Base-by-base conservation (phyloP, 2,329 filamentous ascomycete genomes). In the Leptodontidium sp. region DNA sequence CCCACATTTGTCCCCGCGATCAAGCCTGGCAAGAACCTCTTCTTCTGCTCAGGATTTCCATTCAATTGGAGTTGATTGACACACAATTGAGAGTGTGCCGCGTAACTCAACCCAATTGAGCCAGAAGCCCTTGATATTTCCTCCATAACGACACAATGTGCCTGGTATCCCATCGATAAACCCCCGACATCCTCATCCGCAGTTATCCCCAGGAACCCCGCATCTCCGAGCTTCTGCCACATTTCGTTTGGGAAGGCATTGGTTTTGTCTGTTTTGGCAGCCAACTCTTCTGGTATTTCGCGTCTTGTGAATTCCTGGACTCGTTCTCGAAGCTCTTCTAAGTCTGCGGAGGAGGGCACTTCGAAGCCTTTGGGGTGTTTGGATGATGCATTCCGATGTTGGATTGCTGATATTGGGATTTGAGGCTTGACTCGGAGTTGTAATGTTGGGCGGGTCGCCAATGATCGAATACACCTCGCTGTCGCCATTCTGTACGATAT, bases 21-120 rank as follows among this genome's bases (percentile, higher is more conserved):
- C 53, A 99, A 82, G 0, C 87, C 91, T 0, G 95, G 94, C 1
- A 99, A 86, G 80, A 91, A 94, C 73, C 89, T 88, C 68, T 84
- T 81, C 82, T 98, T 98, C 81, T 98, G 96, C 70, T 89, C 90
- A 0, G 85, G 77, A 3, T 86, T 90, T 55, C 93, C 96, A 79
- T 99, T 97, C 75, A 99, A 86, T 82, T 94, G 93, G 61, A 99
- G 84, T 82, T 99, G 96, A 81, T 99, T 99, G 69, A 98, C 91
- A 82, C 96, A 98, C 63, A 99, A 86, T 81, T 99, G 96, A 38
- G 92, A 96, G 82, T 99, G 96, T 8, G 96, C 96, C 1, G 95
- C 95, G 80, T 98, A 99, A 74, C 93, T 97, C 58, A 99, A 87
- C 0, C 89, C 95, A 76, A 97, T 93, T 71, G 90, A 92, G 15